Evolutionary conservation across 352 stramenopile genomes (phyloP), one percentile per base, ranked within the genome.

Genomic region (Phytophthora fragariaefolia): DNA sequence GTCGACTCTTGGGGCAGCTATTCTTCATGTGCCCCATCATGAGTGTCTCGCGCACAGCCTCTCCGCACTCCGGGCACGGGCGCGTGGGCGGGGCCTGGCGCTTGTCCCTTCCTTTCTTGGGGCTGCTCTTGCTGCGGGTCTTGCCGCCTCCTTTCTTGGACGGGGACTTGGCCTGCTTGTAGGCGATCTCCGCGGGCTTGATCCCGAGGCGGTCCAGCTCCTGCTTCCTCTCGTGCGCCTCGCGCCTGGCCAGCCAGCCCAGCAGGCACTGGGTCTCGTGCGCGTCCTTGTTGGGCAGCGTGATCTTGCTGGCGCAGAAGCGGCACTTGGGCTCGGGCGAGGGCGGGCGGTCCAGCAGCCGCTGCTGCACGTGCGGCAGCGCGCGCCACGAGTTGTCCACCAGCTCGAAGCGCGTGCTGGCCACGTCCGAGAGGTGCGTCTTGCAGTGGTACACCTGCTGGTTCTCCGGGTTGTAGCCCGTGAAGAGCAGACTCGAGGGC

Each of bases 371-470:
- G 1, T 77, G 40, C 0, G 70, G 69, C 6, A 78, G 65, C 4
- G 51, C 32, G 15, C 70, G 70, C 85, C 85, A 95, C 26, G 80
- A 84, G 4, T 72, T 57, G 62, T 95, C 87, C 42, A 90, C 72
- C 73, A 95, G 80, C 57, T 91, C 86, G 55, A 72, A 91, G 59
- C 82, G 78, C 15, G 71, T 76, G 10, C 69, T 74, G 6, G 62
- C 42, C n/a, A 93, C 85, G 43, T 96, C 89, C 6, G 59, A 66
- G 4, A 93, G 60, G 50, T 96, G 87, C 47, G 75, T 69, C 42
- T 90, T 90, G 80, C 89, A 96, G 60, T 95, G 85, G 51, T 94
- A 96, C 13, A 92, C 76, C 60, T 92, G 84, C 46, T 94, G 86
- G 48, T 87, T 92, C 18, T 85, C 73, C 45, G 59, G 58, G 53